Conservation (phyloP, 768 basidiomycete genomes). For the Tylopilus plumbeoviolaceoides region DNA sequence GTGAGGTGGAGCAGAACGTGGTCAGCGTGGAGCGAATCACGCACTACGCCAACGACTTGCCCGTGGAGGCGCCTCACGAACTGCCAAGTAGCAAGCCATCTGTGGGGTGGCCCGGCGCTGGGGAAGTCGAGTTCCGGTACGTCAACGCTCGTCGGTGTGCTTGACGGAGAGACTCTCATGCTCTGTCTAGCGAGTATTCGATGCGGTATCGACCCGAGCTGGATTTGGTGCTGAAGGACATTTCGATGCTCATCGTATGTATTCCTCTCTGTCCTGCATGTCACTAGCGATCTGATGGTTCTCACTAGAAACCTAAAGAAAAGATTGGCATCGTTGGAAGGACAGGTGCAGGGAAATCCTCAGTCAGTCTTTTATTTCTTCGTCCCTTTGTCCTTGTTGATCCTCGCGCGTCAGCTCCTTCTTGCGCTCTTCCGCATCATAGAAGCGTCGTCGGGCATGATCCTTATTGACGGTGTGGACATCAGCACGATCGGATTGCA, state of each 20-base stretch:
- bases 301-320: conserved; percentile 62
- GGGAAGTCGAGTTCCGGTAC: conserved; percentile 69
- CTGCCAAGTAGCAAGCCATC: conserved; percentile 54
- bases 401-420: conserved; percentile 39
- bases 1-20: conserved; percentile 88
- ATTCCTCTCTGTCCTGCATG: background rate
- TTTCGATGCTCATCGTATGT: conserved; percentile 66
- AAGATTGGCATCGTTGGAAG: conserved; percentile 89
- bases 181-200: conserved; percentile 53
- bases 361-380: conserved; percentile 38
- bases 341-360: conserved; percentile 80
- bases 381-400: background rate
- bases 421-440: conserved; percentile 76
- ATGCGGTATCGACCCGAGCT: conserved; percentile 77
- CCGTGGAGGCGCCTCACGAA: conserved; percentile 71
- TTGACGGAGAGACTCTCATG: background rate
- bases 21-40: conserved; percentile 86
- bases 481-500: conserved; percentile 72
- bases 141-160: conserved; percentile 19
- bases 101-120: conserved; percentile 66
- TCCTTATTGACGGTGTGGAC: conserved; percentile 72
- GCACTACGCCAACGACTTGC: conserved; percentile 67
- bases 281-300: conserved; percentile 3
- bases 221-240: conserved; percentile 73
- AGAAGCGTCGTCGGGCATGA: conserved; percentile 63